Percentiles rank a stretch among this genome's conserved stretches.
Conservation (phyloP, 2,329 filamentous ascomycete species). For the Cryphonectria naterciae region DNA sequence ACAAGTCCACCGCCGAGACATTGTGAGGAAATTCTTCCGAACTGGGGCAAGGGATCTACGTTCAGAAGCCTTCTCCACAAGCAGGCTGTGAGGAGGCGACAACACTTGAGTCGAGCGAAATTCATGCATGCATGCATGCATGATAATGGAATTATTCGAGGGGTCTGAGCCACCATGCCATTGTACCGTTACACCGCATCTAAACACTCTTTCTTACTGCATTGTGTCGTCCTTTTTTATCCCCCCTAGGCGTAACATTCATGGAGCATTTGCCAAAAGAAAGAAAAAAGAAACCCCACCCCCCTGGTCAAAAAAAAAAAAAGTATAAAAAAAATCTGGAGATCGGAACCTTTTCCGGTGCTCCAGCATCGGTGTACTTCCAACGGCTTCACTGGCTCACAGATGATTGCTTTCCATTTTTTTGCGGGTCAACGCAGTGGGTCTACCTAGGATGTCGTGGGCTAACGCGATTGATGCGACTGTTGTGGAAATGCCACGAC, state of each 20-base stretch:
- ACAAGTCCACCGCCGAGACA: neutral
- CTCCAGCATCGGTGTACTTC: neutral
- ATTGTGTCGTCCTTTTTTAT: no score
- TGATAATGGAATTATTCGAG: neutral
- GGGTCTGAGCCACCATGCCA: neutral
- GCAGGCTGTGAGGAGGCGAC: neutral
- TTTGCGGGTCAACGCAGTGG: conserved; percentile 9
- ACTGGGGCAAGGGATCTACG: no score
- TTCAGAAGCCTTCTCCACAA: neutral
- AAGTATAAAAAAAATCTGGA: neutral
- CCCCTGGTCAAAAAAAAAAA: no score
- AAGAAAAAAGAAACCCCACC: no score
- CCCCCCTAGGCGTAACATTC: no score
- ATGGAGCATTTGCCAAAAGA: neutral
- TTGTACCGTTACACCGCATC: neutral
- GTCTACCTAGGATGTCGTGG: conserved; percentile 15
- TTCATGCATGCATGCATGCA: neutral
- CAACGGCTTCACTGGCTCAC: neutral
- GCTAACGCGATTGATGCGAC: conserved; percentile 14
- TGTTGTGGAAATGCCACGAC: neutral
- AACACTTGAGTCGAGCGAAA: neutral
- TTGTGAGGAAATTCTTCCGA: no score
- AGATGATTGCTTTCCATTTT: neutral
- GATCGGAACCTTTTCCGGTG: neutral
- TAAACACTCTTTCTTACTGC: neutral